Percentiles rank a stretch among this genome's conserved stretches.
These are phyloP conservation scores for Coprinellus micaceus DNA, from an alignment of 768 basidiomycete species.

Conservation along the genomic window DNA sequence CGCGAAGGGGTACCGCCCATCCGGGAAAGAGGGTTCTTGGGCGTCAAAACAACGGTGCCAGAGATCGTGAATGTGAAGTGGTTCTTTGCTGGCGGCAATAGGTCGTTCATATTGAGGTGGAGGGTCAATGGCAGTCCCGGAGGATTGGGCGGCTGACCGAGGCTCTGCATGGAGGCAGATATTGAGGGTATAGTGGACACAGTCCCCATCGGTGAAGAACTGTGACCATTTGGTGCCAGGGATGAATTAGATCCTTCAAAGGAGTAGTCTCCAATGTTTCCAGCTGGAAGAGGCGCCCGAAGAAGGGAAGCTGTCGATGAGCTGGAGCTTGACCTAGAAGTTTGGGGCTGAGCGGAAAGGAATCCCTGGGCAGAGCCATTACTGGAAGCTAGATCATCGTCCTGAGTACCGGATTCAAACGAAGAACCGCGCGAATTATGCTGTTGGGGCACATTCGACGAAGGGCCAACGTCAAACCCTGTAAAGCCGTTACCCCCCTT, in stretches of 20 bases:
- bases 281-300: slow-evolving; percentile 67
- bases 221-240: slow-evolving; percentile 21
- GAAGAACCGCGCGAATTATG: slow-evolving; percentile 45
- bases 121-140: slow-evolving; percentile 66
- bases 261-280: slow-evolving; percentile 66
- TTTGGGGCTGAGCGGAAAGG: slow-evolving; percentile 12
- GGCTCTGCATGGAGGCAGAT: slow-evolving; percentile 32
- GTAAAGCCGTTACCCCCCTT: slow-evolving; percentile 65
- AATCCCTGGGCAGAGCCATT: slow-evolving; percentile 3
- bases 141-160: slow-evolving; percentile 27
- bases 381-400: neutral
- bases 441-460: slow-evolving; percentile 23
- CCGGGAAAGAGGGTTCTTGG: slow-evolving; percentile 33
- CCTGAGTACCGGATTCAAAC: slow-evolving; percentile 37
- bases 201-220: slow-evolving; percentile 33
- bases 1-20: slow-evolving; percentile 17
- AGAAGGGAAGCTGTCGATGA: slow-evolving; percentile 63
- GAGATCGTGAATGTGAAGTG: slow-evolving; percentile 62
- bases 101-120: slow-evolving; percentile 78
- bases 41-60: slow-evolving; percentile 60
- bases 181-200: slow-evolving; percentile 50
- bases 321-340: slow-evolving; percentile 17
- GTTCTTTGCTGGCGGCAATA: slow-evolving; percentile 61
- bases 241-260: slow-evolving; percentile 51
- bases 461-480: slow-evolving; percentile 58